A percentile compares a stretch with the other conserved stretches of the same genome.
These are phyloP conservation scores for Stagonosporopsis rhizophila DNA, from an alignment of 2,329 filamentous ascomycete genomes.

Conservation along the genomic window DNA sequence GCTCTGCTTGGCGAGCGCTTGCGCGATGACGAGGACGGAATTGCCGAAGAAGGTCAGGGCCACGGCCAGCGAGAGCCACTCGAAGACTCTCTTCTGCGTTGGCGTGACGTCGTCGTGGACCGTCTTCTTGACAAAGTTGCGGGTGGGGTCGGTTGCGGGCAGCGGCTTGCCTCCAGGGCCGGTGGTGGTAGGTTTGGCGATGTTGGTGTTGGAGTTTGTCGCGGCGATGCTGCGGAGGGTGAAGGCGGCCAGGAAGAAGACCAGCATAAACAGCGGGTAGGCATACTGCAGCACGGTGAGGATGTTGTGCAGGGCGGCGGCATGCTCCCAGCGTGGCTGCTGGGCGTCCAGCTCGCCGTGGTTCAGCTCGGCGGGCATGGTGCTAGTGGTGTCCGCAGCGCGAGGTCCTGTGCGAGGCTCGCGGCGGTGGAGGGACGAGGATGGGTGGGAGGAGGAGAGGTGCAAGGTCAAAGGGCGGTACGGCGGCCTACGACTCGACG, in stretches of 20 bases:
- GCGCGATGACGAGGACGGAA: constrained; percentile 74
- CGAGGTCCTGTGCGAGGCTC: constrained; percentile 17
- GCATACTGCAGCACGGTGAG: constrained; percentile 59
- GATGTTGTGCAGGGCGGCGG: constrained; percentile 25
- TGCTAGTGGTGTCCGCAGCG: constrained; percentile 21
- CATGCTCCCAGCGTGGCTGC: constrained; percentile 27
- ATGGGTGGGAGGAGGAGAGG: constrained; percentile 3
- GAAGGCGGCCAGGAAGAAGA: constrained; percentile 70
- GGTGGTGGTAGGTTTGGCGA: constrained; percentile 58
- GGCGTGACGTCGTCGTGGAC: constrained; percentile 65
- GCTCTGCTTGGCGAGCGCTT: constrained; percentile 71
- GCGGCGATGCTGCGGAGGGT: constrained; percentile 66
- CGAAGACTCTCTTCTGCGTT: constrained; percentile 75
- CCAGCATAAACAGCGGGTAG: constrained; percentile 69
- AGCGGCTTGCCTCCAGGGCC: constrained; percentile 92
- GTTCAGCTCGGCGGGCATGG: constrained; percentile 24
- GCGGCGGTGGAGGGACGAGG: constrained; percentile 9
- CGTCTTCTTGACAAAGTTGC: constrained; percentile 55
- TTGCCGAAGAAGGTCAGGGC: constrained; percentile 79
- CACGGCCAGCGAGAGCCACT: constrained; percentile 74
- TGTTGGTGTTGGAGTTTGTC: constrained; percentile 54
- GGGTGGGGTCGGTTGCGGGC: constrained; percentile 65
- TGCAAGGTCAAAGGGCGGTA: constrained; percentile 15
- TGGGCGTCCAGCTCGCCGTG: constrained; percentile 19
- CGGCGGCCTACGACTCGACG: constrained; percentile 12